Percentiles rank a stretch among this genome's conserved stretches.
These are phyloP conservation scores for Spathaspora sp. DNA, from an alignment of 805 yeast genomes.

Conservation along the genomic window DNA sequence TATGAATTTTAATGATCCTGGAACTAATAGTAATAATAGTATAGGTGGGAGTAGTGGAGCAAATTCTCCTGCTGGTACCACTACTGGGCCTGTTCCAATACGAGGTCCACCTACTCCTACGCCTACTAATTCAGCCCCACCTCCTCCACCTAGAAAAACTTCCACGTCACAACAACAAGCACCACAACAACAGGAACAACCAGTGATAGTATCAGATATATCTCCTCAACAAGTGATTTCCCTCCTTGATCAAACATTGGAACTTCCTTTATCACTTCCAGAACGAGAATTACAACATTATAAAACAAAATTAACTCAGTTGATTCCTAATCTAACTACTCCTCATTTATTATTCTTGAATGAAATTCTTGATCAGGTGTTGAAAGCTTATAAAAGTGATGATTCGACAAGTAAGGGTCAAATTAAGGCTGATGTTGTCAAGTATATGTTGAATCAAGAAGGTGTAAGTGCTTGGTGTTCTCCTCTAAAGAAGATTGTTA, in stretches of 20 bases:
- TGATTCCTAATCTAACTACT: neutral
- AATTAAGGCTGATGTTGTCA: constrained; percentile 32
- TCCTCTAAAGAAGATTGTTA: constrained; percentile 55
- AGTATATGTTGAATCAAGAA: constrained; percentile 55
- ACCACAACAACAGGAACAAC: neutral
- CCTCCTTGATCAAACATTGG: constrained; percentile 7
- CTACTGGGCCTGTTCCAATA: neutral
- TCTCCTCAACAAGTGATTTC: neutral
- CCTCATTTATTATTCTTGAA: constrained; percentile 13
- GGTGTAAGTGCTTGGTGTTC: constrained; percentile 65
- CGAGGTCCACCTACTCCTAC: neutral
- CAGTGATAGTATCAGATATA: neutral
- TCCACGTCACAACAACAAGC: neutral
- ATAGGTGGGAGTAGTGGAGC: neutral
- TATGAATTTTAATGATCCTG: constrained; percentile 1
- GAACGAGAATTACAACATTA: constrained; percentile 43
- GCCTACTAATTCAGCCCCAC: neutral
- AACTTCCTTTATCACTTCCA: constrained; percentile 27
- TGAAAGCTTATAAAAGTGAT: neutral
- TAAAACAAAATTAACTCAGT: constrained; percentile 29
- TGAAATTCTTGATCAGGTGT: constrained; percentile 6
- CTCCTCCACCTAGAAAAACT: neutral
- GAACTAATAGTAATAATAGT: constrained; percentile 1
- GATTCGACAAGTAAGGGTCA: constrained; percentile 12
- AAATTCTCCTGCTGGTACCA: neutral